These are phyloP conservation scores for Groenewaldozyma tartarivorans DNA, from an alignment of 805 yeast genomes.

Conservation along the genomic window DNA sequence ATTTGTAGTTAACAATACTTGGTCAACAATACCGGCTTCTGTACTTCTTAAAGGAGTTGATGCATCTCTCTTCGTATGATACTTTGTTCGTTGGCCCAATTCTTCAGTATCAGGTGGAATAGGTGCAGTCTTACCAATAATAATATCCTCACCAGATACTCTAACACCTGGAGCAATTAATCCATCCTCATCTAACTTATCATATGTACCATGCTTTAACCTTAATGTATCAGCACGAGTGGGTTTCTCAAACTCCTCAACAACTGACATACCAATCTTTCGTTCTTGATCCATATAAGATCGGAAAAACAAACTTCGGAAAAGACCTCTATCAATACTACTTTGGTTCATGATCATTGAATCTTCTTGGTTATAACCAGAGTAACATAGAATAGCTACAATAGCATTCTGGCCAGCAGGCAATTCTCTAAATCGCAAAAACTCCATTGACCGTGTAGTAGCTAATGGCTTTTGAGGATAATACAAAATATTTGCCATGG, in stretches of 20 bases:
- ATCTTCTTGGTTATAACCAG: constrained; percentile 99
- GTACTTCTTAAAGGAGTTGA: constrained; percentile 95
- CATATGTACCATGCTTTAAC: constrained; percentile 96
- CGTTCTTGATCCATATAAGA: constrained; percentile 98
- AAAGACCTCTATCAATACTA: constrained; percentile 91
- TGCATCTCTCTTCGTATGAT: constrained; percentile 97
- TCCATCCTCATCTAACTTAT: constrained; percentile 97
- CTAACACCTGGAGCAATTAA: constrained; percentile 96
- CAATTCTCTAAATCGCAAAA: constrained; percentile 89
- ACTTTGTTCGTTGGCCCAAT: constrained; percentile 95
- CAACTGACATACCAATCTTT: constrained; percentile 96
- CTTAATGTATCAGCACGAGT: constrained; percentile 88
- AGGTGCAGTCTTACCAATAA: constrained; percentile 97
- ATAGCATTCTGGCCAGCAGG: constrained; percentile 99
- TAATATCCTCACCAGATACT: constrained; percentile 97
- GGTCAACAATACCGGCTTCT: constrained; percentile 97
- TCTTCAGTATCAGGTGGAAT: constrained; percentile 99
- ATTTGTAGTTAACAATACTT: constrained; percentile 90
- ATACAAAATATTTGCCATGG: constrained; percentile 96
- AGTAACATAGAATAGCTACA: constrained; percentile 96
- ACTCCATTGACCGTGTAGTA: constrained; percentile 96
- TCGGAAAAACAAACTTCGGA: constrained; percentile 91
- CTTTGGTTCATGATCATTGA: constrained; percentile 99
- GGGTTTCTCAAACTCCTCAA: constrained; percentile 97
- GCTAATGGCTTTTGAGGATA: constrained; percentile 98